Conservation (phyloP, 345 rosid genomes). For the Eucalyptus fibrosa region DNA sequence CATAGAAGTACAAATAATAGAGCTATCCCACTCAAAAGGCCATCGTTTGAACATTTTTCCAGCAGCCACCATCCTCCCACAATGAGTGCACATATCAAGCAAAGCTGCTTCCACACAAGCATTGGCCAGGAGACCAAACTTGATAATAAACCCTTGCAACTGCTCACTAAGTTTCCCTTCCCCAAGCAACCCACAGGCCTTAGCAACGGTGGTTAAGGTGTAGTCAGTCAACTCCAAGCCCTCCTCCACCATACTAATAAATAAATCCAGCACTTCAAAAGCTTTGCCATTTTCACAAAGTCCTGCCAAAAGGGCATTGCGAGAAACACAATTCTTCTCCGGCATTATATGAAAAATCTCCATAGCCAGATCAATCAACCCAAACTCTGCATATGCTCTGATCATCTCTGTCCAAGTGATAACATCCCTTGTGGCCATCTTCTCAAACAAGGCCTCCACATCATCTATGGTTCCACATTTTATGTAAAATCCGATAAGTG, state of each 20-base stretch:
- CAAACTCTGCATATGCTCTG: slow-evolving; percentile 54
- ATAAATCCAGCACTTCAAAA: slow-evolving; percentile 29
- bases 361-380: slow-evolving; percentile 47
- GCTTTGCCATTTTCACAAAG: slow-evolving; percentile 48
- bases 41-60: slow-evolving; percentile 41
- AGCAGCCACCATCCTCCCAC: slow-evolving; percentile 74
- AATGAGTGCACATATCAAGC: slow-evolving; percentile 72
- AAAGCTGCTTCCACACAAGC: slow-evolving; percentile 50
- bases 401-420: slow-evolving; percentile 65
- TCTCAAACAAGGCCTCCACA: slow-evolving; percentile 32
- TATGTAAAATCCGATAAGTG: slow-evolving; percentile 53
- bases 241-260: slow-evolving; percentile 34
- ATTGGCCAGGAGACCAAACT: slow-evolving; percentile 52
- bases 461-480: slow-evolving; percentile 27
- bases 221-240: slow-evolving; percentile 53
- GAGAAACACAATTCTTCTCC: slow-evolving; percentile 49
- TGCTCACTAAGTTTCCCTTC: slow-evolving; percentile 39
- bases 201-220: slow-evolving; percentile 45
- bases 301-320: slow-evolving; percentile 59
- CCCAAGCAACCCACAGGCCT: slow-evolving; percentile 52
- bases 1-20: slow-evolving; percentile 55
- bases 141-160: slow-evolving; percentile 57
- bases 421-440: slow-evolving; percentile 40
- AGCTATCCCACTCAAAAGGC: slow-evolving; percentile 30
- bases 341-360: slow-evolving; percentile 50